Base-by-base conservation (phyloP, 2,329 filamentous ascomycete species). In the Aureobasidium sp. region DNA sequence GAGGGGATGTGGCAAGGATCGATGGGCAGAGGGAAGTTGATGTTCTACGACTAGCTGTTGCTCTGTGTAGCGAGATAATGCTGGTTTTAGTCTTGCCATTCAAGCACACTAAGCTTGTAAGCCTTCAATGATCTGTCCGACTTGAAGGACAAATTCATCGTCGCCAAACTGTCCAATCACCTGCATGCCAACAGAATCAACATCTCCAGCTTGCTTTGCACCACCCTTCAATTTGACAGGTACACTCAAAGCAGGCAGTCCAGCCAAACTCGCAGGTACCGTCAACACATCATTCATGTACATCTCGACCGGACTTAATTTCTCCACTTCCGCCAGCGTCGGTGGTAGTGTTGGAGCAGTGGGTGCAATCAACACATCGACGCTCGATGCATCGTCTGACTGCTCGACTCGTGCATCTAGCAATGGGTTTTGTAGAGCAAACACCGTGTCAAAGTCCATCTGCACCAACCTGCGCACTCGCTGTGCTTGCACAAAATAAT, bases 201-300 rank as follows among this genome's bases (percentile, higher is more conserved):
- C 74, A 48, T 81, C 74, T 1, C 70, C 80, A 48, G 68, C 55
- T 66, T 58, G 54, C 25, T 9, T 48, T 31, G 48, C 64, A 36
- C 64, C 63, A 29, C 66, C 71, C 40, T 69, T 47, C 2, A 64
- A 68, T 23, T 63, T 45, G 69, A 91, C 84, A 0, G 96, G 95
- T 15, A 99, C 85, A 71, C 92, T 98, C 59, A 98, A 87, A 15
- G 95, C 93, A 4, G 96, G 96, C 64, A 99, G 81, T 0, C 96
- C 96, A 0, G 95, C 96, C 70, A 99, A 82, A 79, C 94, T 98
- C 3, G 95, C 94, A 1, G 96, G 96, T 1, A 99, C 95, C 0
- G 96, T 98, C 73, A 98, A 95, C 2, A 98, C 91, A 79, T 99
- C 96, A 74, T 96, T 97, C 84, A 93, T 92, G 75, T 98, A 98